A percentile compares a stretch with the other conserved stretches of the same genome.
These are phyloP conservation scores for Colletotrichum musae DNA, from an alignment of 2,329 filamentous ascomycete genomes.

Conservation along the genomic window DNA sequence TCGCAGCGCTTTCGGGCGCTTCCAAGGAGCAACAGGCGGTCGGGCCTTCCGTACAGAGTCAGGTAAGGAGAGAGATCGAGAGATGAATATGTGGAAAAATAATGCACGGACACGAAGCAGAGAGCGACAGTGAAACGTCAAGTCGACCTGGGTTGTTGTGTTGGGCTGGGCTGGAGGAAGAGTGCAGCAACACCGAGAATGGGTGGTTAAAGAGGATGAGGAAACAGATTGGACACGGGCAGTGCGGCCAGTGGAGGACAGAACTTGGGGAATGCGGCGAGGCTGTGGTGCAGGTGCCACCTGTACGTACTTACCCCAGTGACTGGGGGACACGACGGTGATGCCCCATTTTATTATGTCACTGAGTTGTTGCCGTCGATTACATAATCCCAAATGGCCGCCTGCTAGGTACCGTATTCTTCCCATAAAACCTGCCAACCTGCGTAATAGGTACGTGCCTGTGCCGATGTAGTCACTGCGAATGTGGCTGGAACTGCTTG, in stretches of 20 bases:
- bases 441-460: no score
- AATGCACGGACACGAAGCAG: background rate
- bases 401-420: no score
- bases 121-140: slow-evolving; percentile 1
- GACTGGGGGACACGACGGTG: background rate
- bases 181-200: background rate
- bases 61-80: background rate
- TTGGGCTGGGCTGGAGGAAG: slow-evolving; percentile 9
- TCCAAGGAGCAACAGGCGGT: slow-evolving; percentile 11
- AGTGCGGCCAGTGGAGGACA: slow-evolving; percentile 7
- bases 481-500: no score
- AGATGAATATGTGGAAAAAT: slow-evolving; percentile 35
- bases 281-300: slow-evolving; percentile 24
- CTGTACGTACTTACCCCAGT: slow-evolving; percentile 6
- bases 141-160: background rate
- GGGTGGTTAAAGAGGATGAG: slow-evolving; percentile 4
- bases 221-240: slow-evolving; percentile 10
- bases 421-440: no score
- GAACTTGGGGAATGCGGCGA: slow-evolving; percentile 38
- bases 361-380: background rate
- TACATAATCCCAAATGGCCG: no score
- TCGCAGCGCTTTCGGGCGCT: slow-evolving; percentile 18
- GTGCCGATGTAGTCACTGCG: no score
- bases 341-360: slow-evolving; percentile 31
- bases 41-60: background rate